Conservation (phyloP, 768 basidiomycete species). For the Leccinellum albellum region DNA sequence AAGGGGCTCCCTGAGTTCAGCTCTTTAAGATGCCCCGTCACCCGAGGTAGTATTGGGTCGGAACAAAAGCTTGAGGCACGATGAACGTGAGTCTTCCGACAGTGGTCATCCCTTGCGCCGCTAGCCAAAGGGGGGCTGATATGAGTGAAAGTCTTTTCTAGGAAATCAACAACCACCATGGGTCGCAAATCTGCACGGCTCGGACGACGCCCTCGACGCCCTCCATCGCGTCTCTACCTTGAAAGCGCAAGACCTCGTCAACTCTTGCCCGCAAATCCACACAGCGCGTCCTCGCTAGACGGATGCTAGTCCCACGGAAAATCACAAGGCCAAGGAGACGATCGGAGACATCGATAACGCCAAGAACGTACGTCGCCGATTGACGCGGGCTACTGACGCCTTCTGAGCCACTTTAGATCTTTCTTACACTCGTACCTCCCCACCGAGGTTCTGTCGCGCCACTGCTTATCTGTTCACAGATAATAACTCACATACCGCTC, state of each 20-base stretch:
- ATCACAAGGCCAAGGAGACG: conserved; percentile 74
- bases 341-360: conserved; percentile 77
- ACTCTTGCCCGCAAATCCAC: conserved; percentile 73
- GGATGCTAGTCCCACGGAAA: conserved; percentile 37
- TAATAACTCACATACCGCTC: conserved; percentile 57
- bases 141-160: no score
- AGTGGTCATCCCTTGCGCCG: no score
- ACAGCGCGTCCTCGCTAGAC: conserved; percentile 55
- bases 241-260: conserved; percentile 74
- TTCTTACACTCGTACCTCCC: conserved; percentile 46
- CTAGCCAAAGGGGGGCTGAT: no score
- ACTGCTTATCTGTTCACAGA: conserved; percentile 80
- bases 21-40: no score
- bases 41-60: no score
- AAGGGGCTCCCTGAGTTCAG: no score
- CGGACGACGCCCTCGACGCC: no score
- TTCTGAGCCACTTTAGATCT: conserved; percentile 3
- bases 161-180: no score
- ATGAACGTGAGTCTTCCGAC: no score
- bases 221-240: conserved; percentile 36
- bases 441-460: conserved; percentile 56
- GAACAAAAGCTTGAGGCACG: no score
- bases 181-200: no score
- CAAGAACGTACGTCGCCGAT: conserved; percentile 47
- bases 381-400: not conserved